phyloP scores from a whole-genome alignment of 2,329 filamentous ascomycete genomes.

The Berkeleyomyces rouxiae region DNA sequence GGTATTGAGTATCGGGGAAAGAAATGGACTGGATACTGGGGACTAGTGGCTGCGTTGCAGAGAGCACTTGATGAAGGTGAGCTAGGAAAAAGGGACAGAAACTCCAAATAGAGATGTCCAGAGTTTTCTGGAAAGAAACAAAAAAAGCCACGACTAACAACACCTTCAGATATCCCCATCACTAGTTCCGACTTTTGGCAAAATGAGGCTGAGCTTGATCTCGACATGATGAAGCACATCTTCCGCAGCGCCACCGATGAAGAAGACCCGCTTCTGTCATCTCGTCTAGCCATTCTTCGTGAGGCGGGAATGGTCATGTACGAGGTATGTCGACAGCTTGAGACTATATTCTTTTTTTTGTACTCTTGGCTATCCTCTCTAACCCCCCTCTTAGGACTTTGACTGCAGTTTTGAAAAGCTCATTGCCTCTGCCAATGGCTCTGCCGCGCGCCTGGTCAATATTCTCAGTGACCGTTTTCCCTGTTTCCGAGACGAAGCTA shows the following conservation, averaged over 20 bases:
- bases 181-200: conserved; percentile 80
- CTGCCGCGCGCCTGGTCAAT: conserved; percentile 74
- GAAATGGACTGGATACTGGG: conserved; percentile 90
- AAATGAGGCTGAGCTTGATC: conserved; percentile 55
- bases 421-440: conserved; percentile 56
- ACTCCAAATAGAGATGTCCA: not conserved
- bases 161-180: conserved; percentile 58
- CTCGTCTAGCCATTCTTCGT: conserved; percentile 62
- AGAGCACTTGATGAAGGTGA: conserved; percentile 71
- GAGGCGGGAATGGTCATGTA: conserved; percentile 70
- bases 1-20: conserved; percentile 65
- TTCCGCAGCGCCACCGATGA: conserved; percentile 80
- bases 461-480: conserved; percentile 64
- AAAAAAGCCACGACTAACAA: not conserved
- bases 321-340: conserved; percentile 34
- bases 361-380: not conserved
- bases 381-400: conserved; percentile 43
- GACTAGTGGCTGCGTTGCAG: conserved; percentile 72
- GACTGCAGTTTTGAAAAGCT: conserved; percentile 57
- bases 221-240: conserved; percentile 56
- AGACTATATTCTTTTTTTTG: not conserved
- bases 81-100: conserved; percentile 2
- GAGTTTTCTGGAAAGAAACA: not conserved
- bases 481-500: conserved; percentile 70
- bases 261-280: conserved; percentile 65